Percentiles rank a stretch among this genome's conserved stretches.
Evolutionary conservation across 768 basidiomycete species (phyloP).

Genomic region (Rhodotorula sphaerocarpa): DNA sequence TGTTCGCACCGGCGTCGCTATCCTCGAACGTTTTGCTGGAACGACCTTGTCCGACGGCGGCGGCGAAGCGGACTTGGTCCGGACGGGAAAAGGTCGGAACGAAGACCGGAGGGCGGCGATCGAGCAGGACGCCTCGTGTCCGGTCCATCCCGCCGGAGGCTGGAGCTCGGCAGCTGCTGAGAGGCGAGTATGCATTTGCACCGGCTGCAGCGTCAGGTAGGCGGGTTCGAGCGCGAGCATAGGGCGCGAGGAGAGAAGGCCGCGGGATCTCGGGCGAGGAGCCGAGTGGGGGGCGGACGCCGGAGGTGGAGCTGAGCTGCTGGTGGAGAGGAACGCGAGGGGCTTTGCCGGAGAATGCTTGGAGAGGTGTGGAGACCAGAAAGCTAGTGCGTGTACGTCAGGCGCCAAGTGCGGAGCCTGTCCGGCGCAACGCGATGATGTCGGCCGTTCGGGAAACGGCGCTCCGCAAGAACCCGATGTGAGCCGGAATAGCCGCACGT

Average conservation of each 20-base stretch:
- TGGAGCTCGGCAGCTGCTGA: not conserved
- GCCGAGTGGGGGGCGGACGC: too few species aligned
- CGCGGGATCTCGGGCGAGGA: not conserved
- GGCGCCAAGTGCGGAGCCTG: too few species aligned
- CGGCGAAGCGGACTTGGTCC: too few species aligned
- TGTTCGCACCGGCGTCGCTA: not conserved
- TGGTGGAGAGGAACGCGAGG: too few species aligned
- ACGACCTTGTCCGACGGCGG: too few species aligned
- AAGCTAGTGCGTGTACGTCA: too few species aligned
- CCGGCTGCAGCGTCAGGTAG: slow-evolving; percentile 13
- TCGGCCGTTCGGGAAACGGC: too few species aligned
- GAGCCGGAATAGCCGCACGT: too few species aligned
- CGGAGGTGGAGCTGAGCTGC: not conserved
- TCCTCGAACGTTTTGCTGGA: not conserved
- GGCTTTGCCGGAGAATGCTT: too few species aligned
- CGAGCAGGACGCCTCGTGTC: not conserved
- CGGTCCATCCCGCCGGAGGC: not conserved
- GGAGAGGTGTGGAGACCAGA: too few species aligned
- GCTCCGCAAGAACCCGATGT: too few species aligned
- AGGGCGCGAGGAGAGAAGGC: not conserved
- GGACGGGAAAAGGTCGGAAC: not conserved
- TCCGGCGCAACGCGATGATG: too few species aligned
- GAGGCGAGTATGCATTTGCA: not conserved
- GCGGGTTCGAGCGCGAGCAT: slow-evolving; percentile 8
- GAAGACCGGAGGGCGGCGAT: slow-evolving; percentile 2